phyloP scores from a whole-genome alignment of 139 green algal species.

The Yamagishiella unicocca region DNA sequence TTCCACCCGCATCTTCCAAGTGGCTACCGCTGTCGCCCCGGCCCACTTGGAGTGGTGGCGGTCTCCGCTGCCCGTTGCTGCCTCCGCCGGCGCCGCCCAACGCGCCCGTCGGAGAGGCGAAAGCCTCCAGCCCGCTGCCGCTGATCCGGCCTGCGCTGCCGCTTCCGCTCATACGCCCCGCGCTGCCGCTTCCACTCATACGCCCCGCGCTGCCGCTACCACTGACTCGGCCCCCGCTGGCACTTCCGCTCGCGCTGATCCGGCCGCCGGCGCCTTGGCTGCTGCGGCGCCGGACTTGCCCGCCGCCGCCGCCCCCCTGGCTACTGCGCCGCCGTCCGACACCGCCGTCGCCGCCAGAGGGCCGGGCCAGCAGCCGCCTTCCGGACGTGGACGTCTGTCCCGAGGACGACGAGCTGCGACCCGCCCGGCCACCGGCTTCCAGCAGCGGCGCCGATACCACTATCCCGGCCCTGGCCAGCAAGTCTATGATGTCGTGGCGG shows the following conservation, averaged over 20 bases:
- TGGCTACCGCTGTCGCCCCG: no score
- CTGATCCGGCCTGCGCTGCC: no score
- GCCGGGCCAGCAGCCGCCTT: not conserved
- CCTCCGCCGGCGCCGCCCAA: no score
- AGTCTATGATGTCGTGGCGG: conserved; percentile 39
- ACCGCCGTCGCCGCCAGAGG: not conserved
- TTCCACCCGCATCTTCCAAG: no score
- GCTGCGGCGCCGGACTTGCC: not conserved
- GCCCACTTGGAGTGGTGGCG: no score
- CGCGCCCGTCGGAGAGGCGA: no score
- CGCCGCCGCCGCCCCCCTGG: not conserved
- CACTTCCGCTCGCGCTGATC: not conserved
- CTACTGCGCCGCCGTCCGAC: not conserved
- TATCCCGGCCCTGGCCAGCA: conserved; percentile 13
- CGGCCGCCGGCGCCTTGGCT: not conserved
- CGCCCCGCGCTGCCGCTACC: no score
- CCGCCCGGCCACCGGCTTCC: not conserved
- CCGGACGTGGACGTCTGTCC: not conserved
- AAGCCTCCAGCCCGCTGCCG: no score
- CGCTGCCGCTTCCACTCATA: no score
- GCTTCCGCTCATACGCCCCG: no score
- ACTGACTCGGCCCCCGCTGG: not conserved
- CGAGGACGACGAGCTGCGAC: not conserved
- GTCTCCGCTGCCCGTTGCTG: no score
- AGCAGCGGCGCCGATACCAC: conserved; percentile 12